Evolutionary conservation across 495 filamentous ascomycete species (phyloP).

Genomic region (Penicillium soppii): DNA sequence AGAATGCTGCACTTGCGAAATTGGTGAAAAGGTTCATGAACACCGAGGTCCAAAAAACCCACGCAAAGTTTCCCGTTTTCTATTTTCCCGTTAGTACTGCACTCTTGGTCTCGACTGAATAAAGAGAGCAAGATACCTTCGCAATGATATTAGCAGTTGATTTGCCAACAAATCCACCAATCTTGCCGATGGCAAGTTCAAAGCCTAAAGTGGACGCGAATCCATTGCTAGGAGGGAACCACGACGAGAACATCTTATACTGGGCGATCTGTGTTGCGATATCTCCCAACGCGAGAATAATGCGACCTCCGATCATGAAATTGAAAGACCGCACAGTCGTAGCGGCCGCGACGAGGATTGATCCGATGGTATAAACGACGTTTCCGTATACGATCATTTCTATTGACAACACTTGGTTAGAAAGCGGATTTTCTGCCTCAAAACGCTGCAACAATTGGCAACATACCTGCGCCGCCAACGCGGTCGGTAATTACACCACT

Average conservation of each 20-base stretch:
- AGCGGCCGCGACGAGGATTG: constrained; percentile 45
- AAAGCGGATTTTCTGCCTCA: background rate
- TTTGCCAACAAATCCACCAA: constrained; percentile 37
- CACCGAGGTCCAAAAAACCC: constrained; percentile 46
- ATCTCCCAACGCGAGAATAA: constrained; percentile 43
- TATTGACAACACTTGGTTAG: constrained; percentile 2
- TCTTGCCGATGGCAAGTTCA: constrained; percentile 43
- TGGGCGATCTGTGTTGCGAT: constrained; percentile 48
- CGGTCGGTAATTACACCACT: constrained; percentile 46
- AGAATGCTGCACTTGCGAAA: constrained; percentile 36
- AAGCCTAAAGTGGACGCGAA: constrained; percentile 45
- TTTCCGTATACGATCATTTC: constrained; percentile 48
- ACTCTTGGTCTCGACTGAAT: background rate
- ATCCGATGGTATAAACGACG: constrained; percentile 43
- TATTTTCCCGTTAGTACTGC: constrained; percentile 5
- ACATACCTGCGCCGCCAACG: constrained; percentile 41
- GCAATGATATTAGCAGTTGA: constrained; percentile 39
- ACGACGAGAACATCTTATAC: constrained; percentile 51
- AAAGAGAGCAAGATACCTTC: constrained; percentile 12
- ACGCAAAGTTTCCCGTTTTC: constrained; percentile 46
- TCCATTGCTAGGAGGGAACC: constrained; percentile 46
- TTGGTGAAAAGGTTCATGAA: constrained; percentile 53
- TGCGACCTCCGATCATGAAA: constrained; percentile 45
- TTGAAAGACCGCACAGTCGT: constrained; percentile 39
- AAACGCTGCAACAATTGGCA: background rate